These are phyloP conservation scores for Solanum hybrid DNA, from an alignment of 305 asterid species.

Conservation along the genomic window DNA sequence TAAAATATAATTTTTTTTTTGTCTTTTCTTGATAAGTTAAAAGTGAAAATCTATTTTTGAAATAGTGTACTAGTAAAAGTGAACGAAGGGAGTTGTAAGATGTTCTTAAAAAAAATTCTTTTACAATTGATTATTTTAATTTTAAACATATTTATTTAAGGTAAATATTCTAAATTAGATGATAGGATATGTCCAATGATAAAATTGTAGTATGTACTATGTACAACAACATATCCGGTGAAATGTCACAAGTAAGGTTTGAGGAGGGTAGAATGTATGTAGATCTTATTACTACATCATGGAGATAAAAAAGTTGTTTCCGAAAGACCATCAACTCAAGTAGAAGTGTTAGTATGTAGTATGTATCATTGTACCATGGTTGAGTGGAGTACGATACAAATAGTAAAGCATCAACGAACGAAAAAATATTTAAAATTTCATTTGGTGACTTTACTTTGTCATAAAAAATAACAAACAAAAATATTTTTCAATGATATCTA, in stretches of 20 bases:
- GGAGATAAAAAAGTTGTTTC: not conserved
- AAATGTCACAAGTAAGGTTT: not conserved
- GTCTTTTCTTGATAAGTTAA: not conserved
- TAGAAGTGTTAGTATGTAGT: not conserved
- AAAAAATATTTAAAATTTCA: not conserved
- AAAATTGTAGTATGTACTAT: not conserved
- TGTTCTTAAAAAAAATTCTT: not conserved
- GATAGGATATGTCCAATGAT: not conserved
- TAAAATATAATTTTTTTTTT: too few relatives aligned
- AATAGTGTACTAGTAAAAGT: not conserved
- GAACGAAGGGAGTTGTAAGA: not conserved
- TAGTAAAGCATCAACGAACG: not conserved
- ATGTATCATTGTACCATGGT: not conserved
- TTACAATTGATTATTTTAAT: not conserved
- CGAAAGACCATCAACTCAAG: not conserved
- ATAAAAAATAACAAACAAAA: not conserved
- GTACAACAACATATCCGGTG: not conserved
- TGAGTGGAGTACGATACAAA: not conserved
- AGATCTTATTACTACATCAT: not conserved
- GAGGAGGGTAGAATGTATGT: not conserved
- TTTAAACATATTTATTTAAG: not conserved
- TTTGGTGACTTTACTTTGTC: not conserved
- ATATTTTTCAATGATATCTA: not conserved
- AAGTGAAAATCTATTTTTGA: not conserved
- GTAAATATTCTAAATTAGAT: not conserved